Percentiles rank a stretch among this genome's conserved stretches.
These are phyloP conservation scores for Alternaria hordeiaustralica DNA, from an alignment of 2,329 filamentous ascomycete species.

Conservation along the genomic window DNA sequence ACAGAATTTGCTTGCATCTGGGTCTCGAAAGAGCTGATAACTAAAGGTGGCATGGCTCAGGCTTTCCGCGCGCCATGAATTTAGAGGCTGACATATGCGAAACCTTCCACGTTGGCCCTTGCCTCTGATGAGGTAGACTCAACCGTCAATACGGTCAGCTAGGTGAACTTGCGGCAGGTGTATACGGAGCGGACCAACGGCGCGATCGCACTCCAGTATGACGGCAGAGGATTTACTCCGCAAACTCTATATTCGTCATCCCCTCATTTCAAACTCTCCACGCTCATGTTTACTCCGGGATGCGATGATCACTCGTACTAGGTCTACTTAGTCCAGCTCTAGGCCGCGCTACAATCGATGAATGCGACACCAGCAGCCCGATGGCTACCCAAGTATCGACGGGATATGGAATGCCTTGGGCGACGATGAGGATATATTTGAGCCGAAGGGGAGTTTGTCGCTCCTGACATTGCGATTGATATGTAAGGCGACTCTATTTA, in stretches of 20 bases:
- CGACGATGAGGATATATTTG: no score
- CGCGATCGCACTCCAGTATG: background rate
- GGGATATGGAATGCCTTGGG: no score
- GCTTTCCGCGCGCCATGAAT: no score
- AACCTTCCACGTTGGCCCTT: no score
- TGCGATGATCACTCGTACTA: background rate
- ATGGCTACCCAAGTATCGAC: background rate
- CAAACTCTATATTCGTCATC: background rate
- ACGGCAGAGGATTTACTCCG: background rate
- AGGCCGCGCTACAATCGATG: background rate
- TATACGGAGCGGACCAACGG: background rate
- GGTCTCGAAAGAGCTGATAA: no score
- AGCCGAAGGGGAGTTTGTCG: no score
- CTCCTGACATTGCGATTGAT: no score
- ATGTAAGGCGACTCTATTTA: no score
- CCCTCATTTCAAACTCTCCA: background rate
- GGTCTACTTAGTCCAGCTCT: background rate
- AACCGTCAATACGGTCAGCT: no score
- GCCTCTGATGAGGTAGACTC: no score
- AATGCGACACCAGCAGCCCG: background rate
- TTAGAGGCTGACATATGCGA: no score
- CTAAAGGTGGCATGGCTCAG: no score
- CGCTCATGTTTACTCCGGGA: background rate
- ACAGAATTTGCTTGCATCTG: background rate
- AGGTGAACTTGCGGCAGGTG: background rate